These are phyloP conservation scores for Candida stauntonica DNA, from an alignment of 805 yeast genomes.

Conservation along the genomic window DNA sequence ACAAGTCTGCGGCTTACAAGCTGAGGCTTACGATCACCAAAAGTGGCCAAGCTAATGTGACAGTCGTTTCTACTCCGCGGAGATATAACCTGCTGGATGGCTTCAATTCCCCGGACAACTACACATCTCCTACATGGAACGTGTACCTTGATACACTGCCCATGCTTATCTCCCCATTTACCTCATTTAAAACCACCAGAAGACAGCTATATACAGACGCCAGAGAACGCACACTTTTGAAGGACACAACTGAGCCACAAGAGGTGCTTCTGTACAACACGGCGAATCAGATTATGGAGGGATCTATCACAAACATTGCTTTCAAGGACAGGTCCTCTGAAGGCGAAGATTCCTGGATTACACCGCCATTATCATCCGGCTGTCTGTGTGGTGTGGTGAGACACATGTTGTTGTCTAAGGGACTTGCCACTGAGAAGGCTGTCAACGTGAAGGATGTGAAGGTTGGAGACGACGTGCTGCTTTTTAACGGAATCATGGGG, in stretches of 20 bases:
- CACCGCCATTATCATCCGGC: conserved; percentile 77
- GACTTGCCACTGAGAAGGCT: conserved; percentile 49
- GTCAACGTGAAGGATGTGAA: conserved; percentile 42
- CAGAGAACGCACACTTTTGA: conserved; percentile 41
- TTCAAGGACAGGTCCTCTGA: conserved; percentile 30
- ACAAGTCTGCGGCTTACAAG: conserved; percentile 37
- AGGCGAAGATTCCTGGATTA: conserved; percentile 54
- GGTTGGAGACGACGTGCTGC: conserved; percentile 63
- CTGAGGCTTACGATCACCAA: conserved; percentile 42
- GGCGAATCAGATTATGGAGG: conserved; percentile 65
- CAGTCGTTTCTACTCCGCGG: conserved; percentile 31
- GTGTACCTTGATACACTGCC: conserved; percentile 57
- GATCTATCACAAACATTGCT: conserved; percentile 80
- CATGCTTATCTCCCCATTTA: conserved; percentile 61
- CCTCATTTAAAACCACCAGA: conserved; percentile 82
- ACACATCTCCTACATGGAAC: conserved; percentile 41
- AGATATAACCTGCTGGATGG: conserved; percentile 30
- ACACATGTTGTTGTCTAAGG: conserved; percentile 52
- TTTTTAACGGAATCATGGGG: conserved; percentile 84
- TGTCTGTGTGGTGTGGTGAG: conserved; percentile 84
- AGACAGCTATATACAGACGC: conserved; percentile 63
- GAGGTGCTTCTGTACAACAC: conserved; percentile 74
- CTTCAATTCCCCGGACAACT: conserved; percentile 25
- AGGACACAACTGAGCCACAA: conserved; percentile 30
- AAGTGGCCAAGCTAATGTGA: conserved; percentile 34